Conservation (phyloP, 148 eudicot genomes). For the Rhododendron simsii region DNA sequence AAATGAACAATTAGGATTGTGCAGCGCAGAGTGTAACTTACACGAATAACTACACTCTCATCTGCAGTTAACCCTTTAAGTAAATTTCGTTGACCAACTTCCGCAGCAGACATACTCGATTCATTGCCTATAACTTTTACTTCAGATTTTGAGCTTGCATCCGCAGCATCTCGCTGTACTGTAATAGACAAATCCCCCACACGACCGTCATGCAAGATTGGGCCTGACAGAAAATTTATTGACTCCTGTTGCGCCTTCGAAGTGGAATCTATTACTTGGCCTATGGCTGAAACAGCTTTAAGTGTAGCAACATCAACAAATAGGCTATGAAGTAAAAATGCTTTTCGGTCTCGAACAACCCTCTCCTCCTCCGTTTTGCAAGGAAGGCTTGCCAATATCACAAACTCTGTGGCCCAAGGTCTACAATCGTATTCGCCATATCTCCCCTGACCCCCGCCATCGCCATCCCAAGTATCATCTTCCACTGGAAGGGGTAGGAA, state of each 20-base stretch:
- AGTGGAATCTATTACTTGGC: slow-evolving; percentile 37
- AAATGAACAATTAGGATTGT: neutral
- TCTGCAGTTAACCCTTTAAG: slow-evolving; percentile 94
- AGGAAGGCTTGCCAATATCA: slow-evolving; percentile 71
- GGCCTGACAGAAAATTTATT: slow-evolving; percentile 24
- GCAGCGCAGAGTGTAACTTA: slow-evolving; percentile 28
- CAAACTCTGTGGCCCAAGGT: slow-evolving; percentile 96
- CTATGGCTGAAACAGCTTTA: slow-evolving; percentile 70
- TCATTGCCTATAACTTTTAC: slow-evolving; percentile 37
- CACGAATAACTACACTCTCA: slow-evolving; percentile 88
- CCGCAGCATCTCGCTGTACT: slow-evolving; percentile 60
- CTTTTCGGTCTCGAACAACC: slow-evolving; percentile 88
- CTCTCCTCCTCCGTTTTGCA: slow-evolving; percentile 97
- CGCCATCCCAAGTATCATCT: slow-evolving; percentile 94
- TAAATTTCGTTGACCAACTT: slow-evolving; percentile 54
- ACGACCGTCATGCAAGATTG: slow-evolving; percentile 55
- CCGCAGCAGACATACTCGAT: slow-evolving; percentile 38
- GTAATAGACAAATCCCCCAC: slow-evolving; percentile 73
- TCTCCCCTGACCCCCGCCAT: slow-evolving; percentile 94
- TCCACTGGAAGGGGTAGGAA: slow-evolving; percentile 67
- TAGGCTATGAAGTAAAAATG: slow-evolving; percentile 88
- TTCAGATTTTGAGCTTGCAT: slow-evolving; percentile 56
- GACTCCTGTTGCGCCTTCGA: slow-evolving; percentile 7
- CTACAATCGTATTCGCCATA: slow-evolving; percentile 58
- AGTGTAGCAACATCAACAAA: slow-evolving; percentile 81